Evolutionary conservation across 2,329 filamentous ascomycete species (phyloP).

Genomic region (Phyllosticta ampelicida): DNA sequence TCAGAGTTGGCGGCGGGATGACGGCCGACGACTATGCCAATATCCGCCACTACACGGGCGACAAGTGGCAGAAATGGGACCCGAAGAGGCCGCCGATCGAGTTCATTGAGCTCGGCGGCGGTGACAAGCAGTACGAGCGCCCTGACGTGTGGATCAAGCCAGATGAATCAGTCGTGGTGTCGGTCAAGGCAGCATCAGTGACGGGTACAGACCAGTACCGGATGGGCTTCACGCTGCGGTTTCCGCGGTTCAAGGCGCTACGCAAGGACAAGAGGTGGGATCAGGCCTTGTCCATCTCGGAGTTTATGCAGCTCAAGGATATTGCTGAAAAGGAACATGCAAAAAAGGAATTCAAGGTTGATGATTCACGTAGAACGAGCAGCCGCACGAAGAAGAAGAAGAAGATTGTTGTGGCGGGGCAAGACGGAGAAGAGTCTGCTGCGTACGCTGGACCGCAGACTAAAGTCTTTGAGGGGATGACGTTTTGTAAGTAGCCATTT

Average conservation of each 20-base stretch:
- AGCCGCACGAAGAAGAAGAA: slow-evolving; percentile 58
- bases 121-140: slow-evolving; percentile 61
- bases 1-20: slow-evolving; percentile 95
- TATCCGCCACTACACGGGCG: slow-evolving; percentile 73
- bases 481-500: slow-evolving; percentile 48
- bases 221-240: slow-evolving; percentile 67
- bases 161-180: slow-evolving; percentile 73
- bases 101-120: slow-evolving; percentile 73
- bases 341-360: slow-evolving; percentile 66
- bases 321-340: slow-evolving; percentile 59
- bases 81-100: slow-evolving; percentile 60
- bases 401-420: slow-evolving; percentile 63
- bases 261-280: slow-evolving; percentile 79
- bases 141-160: slow-evolving; percentile 93
- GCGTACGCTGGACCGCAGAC: slow-evolving; percentile 49
- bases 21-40: slow-evolving; percentile 72
- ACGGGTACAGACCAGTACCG: slow-evolving; percentile 67
- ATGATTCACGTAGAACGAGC: slow-evolving; percentile 49
- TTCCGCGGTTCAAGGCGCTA: slow-evolving; percentile 77
- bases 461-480: slow-evolving; percentile 61
- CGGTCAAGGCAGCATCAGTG: slow-evolving; percentile 78
- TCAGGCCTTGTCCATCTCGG: slow-evolving; percentile 63
- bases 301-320: slow-evolving; percentile 62
- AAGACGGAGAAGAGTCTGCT: slow-evolving; percentile 40
- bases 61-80: slow-evolving; percentile 87